These are phyloP conservation scores for Didymosphaeria variabile DNA, from an alignment of 2,329 filamentous ascomycete species.

Conservation along the genomic window DNA sequence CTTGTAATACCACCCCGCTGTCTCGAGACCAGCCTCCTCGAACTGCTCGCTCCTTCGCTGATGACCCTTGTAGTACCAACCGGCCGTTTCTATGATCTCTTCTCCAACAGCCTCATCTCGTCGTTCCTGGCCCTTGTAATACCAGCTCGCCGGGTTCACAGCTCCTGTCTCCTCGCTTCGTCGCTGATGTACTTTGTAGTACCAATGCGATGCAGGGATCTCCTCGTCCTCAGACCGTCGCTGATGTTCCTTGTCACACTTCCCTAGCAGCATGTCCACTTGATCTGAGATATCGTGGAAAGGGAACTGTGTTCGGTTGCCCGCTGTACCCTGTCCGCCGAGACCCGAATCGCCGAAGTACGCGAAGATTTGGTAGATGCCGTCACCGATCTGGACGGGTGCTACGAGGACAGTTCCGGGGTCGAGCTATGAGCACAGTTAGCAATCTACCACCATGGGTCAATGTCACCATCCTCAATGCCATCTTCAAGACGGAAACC, in stretches of 20 bases:
- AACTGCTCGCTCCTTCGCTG: not conserved
- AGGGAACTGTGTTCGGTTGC: constrained; percentile 22
- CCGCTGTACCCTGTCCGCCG: constrained; percentile 19
- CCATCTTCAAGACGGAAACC: not conserved
- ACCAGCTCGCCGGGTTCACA: not conserved
- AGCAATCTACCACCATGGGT: not conserved
- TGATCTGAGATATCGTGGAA: constrained; percentile 24
- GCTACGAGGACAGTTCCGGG: constrained; percentile 10
- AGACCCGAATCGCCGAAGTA: constrained; percentile 24
- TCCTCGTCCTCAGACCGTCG: not conserved
- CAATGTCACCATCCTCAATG: not conserved
- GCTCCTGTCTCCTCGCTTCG: not conserved
- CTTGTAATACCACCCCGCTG: not conserved
- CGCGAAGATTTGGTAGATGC: constrained; percentile 24
- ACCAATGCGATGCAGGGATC: not conserved
- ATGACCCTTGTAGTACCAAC: constrained; percentile 2
- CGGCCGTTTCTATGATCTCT: not conserved
- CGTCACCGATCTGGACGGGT: constrained; percentile 23
- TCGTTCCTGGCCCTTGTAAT: not conserved
- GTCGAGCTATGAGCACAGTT: not conserved
- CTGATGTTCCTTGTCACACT: not conserved
- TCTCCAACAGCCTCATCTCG: not conserved
- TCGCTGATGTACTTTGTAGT: not conserved
- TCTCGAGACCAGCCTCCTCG: too few species aligned
- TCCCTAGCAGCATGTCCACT: constrained; percentile 14